phyloP scores from a whole-genome alignment of 1,284 basidiomycete genomes.

The Takashimella koratensis region DNA sequence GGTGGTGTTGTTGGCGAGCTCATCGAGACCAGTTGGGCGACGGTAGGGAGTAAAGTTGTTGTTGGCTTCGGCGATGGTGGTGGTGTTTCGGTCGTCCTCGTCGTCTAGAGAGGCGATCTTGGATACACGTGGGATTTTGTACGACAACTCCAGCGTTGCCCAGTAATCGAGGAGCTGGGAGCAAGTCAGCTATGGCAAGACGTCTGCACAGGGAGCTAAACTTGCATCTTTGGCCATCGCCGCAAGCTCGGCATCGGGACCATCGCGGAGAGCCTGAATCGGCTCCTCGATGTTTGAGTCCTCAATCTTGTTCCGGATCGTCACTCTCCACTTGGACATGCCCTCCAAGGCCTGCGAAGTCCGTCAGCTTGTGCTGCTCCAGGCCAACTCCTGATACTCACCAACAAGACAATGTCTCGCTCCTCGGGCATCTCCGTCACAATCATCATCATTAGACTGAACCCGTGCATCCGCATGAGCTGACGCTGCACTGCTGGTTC shows the following conservation, averaged over 20 bases:
- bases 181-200: constrained; percentile 2
- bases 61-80: constrained; percentile 41
- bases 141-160: constrained; percentile 39
- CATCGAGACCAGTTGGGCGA: constrained; percentile 22
- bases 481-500: constrained; percentile 75
- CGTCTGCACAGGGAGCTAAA: too few species aligned
- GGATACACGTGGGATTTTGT: constrained; percentile 39
- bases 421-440: constrained; percentile 71
- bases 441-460: constrained; percentile 86
- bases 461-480: constrained; percentile 89
- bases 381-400: constrained; percentile 44
- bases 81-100: constrained; percentile 44
- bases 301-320: constrained; percentile 89
- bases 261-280: constrained; percentile 53
- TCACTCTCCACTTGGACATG: constrained; percentile 73
- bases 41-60: constrained; percentile 13
- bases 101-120: constrained; percentile 43
- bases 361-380: constrained; percentile 9
- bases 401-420: constrained; percentile 65
- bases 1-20: constrained; percentile 31
- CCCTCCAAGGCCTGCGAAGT: constrained; percentile 63
- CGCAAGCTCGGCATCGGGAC: constrained; percentile 26
- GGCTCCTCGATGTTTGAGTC: constrained; percentile 73
- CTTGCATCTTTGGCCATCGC: constrained; percentile 23
- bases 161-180: constrained; percentile 39